phyloP scores from a whole-genome alignment of 768 basidiomycete genomes.

The Amylocystis lapponica region DNA sequence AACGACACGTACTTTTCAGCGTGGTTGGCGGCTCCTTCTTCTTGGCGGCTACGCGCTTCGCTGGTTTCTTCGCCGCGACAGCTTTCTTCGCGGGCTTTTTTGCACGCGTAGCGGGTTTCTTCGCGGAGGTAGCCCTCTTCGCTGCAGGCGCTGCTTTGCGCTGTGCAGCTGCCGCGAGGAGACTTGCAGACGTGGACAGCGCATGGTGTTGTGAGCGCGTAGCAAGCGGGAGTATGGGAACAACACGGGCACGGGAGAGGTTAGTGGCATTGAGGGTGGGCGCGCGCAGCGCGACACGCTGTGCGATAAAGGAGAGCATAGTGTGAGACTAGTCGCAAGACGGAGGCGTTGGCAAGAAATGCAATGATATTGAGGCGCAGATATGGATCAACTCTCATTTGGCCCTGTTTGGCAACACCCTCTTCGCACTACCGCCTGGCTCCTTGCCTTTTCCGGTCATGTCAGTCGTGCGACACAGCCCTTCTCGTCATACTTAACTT shows the following conservation, averaged over 20 bases:
- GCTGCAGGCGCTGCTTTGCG: neutral
- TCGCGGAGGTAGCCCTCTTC: neutral
- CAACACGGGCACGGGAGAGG: neutral
- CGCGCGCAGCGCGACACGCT: slow-evolving; percentile 11
- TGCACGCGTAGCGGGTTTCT: neutral
- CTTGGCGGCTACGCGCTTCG: slow-evolving; percentile 2
- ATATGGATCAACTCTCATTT: neutral
- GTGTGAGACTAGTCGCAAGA: no score
- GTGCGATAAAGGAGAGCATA: slow-evolving; percentile 10
- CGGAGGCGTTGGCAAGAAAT: neutral
- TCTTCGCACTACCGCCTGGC: no score
- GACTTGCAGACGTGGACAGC: slow-evolving; percentile 9
- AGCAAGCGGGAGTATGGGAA: neutral
- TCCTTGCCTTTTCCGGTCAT: no score
- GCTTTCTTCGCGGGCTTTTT: slow-evolving; percentile 3
- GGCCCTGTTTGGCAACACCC: neutral
- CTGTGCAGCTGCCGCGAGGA: neutral
- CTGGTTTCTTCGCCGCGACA: neutral
- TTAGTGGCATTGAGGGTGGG: neutral
- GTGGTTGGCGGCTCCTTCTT: neutral
- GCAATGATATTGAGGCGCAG: neutral
- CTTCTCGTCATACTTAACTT: neutral
- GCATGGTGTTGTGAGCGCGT: slow-evolving; percentile 3
- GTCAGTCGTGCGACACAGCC: neutral
- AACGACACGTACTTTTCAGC: slow-evolving; percentile 5